Base-by-base conservation (phyloP, 2,329 filamentous ascomycete species). In the Plectosphaerella cucumerina region DNA sequence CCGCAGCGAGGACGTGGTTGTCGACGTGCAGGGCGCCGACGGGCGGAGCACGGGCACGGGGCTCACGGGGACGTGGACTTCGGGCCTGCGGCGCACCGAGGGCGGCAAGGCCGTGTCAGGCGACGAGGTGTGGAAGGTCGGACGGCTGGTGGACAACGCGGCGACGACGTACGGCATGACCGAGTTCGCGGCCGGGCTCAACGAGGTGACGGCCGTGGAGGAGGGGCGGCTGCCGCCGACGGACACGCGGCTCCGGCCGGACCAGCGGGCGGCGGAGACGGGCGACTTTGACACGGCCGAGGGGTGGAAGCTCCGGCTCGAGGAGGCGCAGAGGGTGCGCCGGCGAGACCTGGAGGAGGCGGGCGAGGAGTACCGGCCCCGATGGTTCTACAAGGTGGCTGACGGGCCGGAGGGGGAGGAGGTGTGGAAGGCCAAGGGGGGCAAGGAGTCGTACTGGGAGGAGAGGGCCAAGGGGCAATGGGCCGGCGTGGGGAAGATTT, bases 371-470 rank as follows among this genome's bases (percentile, higher is more conserved):
- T 86, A 92, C 78, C 80, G 73, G 59, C 89, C 94, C 6, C 79
- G 81, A 58, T 99, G 93, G 91, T 99, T 99, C 65, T 81, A 84
- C 48, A 86, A 81, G 69, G 84, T 88, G 9, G 75, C 78, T n/a
- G 76, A 79, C 21, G 73, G 70, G 3, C 70, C 72, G 14, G 78
- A 81, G 45, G 80, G 79, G 4, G 85, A 88, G 63, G 84, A 88
- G 63, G 76, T 87, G 11, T 89, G 89, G 89, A 80, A 84, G 61
- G 68, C 96, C 56, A 94, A 86, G 72, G 75, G 76, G 3, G 90
- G 91, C 18, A 91, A 87, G 69, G 90, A 95, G 17, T 86, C 90
- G 9, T 99, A 99, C 70, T 99, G 94, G 94, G 92, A 96, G 64
- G 86, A 90, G 70, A 81, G 93, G 54, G 78, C 76, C 3, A 81